A percentile compares a stretch with the other conserved stretches of the same genome.
phyloP scores from a whole-genome alignment of 2,329 filamentous ascomycete species.

The Botrytis deweyae region DNA sequence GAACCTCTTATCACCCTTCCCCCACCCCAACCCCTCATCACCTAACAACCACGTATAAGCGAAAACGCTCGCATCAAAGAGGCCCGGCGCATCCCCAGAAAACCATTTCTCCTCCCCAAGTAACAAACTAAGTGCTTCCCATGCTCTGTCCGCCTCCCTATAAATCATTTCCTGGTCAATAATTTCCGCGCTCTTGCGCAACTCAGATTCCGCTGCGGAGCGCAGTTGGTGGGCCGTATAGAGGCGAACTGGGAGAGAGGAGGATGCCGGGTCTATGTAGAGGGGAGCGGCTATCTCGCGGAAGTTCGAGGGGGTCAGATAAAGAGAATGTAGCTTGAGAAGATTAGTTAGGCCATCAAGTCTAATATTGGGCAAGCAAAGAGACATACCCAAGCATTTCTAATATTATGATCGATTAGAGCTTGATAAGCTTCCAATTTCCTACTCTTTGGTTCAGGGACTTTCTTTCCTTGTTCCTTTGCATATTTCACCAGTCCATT shows the following conservation, averaged over 20 bases:
- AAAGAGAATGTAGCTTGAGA: conserved; percentile 72
- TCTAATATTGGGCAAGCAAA: conserved; percentile 5
- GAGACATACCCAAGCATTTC: conserved; percentile 74
- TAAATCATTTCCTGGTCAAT: conserved; percentile 59
- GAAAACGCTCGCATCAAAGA: conserved; percentile 89
- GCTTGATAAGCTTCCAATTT: conserved; percentile 71
- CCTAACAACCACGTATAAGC: conserved; percentile 83
- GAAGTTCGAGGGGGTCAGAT: conserved; percentile 69
- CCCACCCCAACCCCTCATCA: conserved; percentile 58
- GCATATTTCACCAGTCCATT: conserved; percentile 70
- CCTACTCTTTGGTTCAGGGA: conserved; percentile 50
- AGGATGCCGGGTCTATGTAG: conserved; percentile 68
- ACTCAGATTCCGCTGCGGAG: conserved; percentile 69
- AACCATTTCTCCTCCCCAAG: conserved; percentile 61
- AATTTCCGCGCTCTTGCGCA: conserved; percentile 62
- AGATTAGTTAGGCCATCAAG: background rate
- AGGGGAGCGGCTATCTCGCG: conserved; percentile 63
- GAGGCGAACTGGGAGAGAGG: conserved; percentile 60
- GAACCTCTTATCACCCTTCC: conserved; percentile 53
- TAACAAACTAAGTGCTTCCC: conserved; percentile 59
- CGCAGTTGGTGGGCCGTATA: conserved; percentile 66
- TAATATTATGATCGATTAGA: conserved; percentile 73
- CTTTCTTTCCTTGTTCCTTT: conserved; percentile 48
- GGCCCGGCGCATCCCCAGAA: conserved; percentile 52
- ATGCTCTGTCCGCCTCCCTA: conserved; percentile 59